Evolutionary conservation across 2,329 filamentous ascomycete species (phyloP), one percentile per base, ranked within the genome.

Genomic region (Colletotrichum trifolii): DNA sequence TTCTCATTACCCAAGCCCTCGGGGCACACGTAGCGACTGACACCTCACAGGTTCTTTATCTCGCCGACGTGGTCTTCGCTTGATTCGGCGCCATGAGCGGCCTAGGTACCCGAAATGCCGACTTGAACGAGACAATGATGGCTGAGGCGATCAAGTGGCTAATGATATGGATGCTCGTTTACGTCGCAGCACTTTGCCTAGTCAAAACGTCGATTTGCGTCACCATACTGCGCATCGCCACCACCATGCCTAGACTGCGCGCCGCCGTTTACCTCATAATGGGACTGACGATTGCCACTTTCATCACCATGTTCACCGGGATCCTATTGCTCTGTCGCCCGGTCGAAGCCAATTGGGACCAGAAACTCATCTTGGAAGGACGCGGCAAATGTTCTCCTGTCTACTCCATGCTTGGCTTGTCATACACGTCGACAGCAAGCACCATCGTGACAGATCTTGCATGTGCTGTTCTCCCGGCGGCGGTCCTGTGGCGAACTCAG

Each of bases 131-230:
- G 4, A 35, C n/a, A 11, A 63, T 59, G 60, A 52, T 40, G 39
- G 47, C 52, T n/a, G 60, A 59, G 35, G 60, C 70, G 47, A 64
- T 66, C 47, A 72, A 72, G 60, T 70, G 68, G 36, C 59, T 71
- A 25, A 71, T 70, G 54, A 63, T 73, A 12, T 73, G 71, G 70
- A 72, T 73, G 60, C 47, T 73, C 42, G 64, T 71, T 5, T 73
- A 73, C 47, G 69, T 73, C 13, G 42, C 46, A 12, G 64, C 62
- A 1, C 15, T 73, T 10, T 66, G 69, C n/a, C 50, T 69, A 8
- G 65, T 73, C 66, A 73, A 73, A 48, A 74, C 75, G 17, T 79
- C 77, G 12, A 74, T 71, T 70, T 78, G 78, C 49, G 70, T 74
- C 15, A 75, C 72, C 33, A 75, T 77, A 0, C 72, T 76, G n/a